phyloP scores from a whole-genome alignment of 2,329 filamentous ascomycete species.

The Colletotrichum viniferum region DNA sequence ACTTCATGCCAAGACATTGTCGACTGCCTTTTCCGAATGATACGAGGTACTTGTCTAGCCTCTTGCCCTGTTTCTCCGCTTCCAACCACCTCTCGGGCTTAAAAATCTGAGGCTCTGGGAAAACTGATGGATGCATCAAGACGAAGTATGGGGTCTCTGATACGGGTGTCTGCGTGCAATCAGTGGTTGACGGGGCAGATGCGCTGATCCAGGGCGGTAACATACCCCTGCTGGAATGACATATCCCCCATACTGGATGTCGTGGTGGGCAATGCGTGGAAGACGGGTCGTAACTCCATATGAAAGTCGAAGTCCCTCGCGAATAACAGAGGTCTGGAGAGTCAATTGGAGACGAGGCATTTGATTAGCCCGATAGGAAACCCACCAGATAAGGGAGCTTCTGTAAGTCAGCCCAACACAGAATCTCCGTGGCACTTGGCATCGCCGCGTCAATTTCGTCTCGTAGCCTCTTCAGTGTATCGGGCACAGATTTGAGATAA shows the following conservation, averaged over 20 bases:
- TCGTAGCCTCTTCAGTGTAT: conserved; percentile 29
- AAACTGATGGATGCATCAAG: conserved; percentile 24
- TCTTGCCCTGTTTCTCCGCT: conserved; percentile 11
- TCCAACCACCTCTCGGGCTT: conserved; percentile 31
- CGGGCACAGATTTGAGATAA: conserved; percentile 28
- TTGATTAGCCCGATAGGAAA: accelerated
- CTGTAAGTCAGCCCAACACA: conserved; percentile 3
- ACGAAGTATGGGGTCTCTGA: conserved; percentile 26
- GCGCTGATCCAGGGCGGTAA: background rate
- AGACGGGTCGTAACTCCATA: conserved; percentile 18
- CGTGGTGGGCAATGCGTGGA: conserved; percentile 6
- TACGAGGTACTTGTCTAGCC: conserved; percentile 18
- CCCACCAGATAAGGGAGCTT: conserved; percentile 11
- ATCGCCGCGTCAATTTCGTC: conserved; percentile 33
- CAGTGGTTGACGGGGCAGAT: background rate
- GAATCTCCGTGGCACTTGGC: conserved; percentile 19
- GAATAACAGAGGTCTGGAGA: conserved; percentile 6
- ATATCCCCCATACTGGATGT: conserved; percentile 8
- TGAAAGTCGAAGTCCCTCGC: conserved; percentile 16
- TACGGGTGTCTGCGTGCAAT: conserved; percentile 20
- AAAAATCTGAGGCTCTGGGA: conserved; percentile 28
- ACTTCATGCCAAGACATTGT: conserved; percentile 26
- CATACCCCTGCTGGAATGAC: conserved; percentile 19
- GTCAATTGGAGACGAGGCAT: background rate
- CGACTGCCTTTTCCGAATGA: conserved; percentile 25